These are phyloP conservation scores for Schizosaccharomyces cryophilus DNA, from an alignment of 805 yeast genomes.

Conservation along the genomic window DNA sequence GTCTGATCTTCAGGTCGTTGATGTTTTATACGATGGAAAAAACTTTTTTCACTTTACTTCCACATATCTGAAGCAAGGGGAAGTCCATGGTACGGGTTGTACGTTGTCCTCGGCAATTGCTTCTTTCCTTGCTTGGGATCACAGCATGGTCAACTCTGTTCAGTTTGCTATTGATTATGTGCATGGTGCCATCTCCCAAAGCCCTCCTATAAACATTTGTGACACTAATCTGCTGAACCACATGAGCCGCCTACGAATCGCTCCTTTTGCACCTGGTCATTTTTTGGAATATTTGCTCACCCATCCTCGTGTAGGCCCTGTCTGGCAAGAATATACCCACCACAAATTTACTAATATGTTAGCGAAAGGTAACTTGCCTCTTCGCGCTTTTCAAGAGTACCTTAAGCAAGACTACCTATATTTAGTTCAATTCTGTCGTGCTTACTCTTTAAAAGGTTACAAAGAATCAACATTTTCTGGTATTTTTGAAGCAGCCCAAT, in stretches of 20 bases:
- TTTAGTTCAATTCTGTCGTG: conserved; percentile 38
- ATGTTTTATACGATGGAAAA: conserved; percentile 26
- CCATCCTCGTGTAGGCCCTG: conserved; percentile 30
- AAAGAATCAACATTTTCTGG: conserved; percentile 32
- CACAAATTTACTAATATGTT: conserved; percentile 37
- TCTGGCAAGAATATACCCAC: conserved; percentile 33
- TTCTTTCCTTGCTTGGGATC: conserved; percentile 40
- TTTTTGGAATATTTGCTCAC: conserved; percentile 26
- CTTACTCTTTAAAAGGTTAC: conserved; percentile 39
- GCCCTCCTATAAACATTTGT: conserved; percentile 21
- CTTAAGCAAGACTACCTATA: conserved; percentile 36
- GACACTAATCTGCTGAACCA: conserved; percentile 66
- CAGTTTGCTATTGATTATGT: conserved; percentile 37
- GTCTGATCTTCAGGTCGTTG: conserved; percentile 18
- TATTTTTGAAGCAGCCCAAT: conserved; percentile 20
- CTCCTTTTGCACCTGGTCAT: conserved; percentile 16
- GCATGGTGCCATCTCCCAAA: conserved; percentile 33
- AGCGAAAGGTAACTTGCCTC: conserved; percentile 27
- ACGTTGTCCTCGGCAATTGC: conserved; percentile 48
- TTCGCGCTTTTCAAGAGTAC: conserved; percentile 27
- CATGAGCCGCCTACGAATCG: conserved; percentile 16
- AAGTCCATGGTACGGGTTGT: conserved; percentile 82
- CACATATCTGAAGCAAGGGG: conserved; percentile 20
- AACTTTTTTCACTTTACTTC: conserved; percentile 24
- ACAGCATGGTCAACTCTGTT: conserved; percentile 24